Evolutionary conservation across 75 land plant genomes (phyloP), one percentile per base, ranked within the genome.

Genomic region (Cupressus sempervirens): DNA sequence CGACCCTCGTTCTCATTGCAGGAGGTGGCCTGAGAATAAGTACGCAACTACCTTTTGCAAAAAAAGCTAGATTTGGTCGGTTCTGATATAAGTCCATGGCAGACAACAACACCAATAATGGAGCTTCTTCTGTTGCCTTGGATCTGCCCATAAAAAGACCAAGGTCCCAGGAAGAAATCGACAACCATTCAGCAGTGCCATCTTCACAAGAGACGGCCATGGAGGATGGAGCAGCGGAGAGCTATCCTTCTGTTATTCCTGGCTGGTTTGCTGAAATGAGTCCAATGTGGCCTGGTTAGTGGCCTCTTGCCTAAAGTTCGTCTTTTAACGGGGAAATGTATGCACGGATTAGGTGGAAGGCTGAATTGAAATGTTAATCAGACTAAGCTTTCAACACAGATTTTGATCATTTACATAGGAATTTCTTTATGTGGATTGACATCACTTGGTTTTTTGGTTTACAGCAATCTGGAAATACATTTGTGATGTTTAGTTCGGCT

Each of bases 221-320:
- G 83, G 83, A 43, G 26, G 30, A 16, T 40, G 84, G 46, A 18
- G 68, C 18, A 41, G 82, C 45, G 35, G 72, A 46, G 38, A 82
- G 85, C 76, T 56, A 91, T 48, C 89, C 92, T 32, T 83, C 89
- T 43, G 85, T 93, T 84, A 89, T 93, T 58, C 88, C 92, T 14
- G 95, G 95, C n/a, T 93, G 95, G 95, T 93, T 93, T 80, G 93
- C 95, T 34, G 95, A 93, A 86, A 86, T 92, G 18, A 91, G 92
- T 76, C 91, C 94, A 53, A 93, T 93, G 94, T 93, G 94, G 94
- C 93, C 94, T 41, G 94, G 94, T 93, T 2, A 4, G 85, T 79
- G 41, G 40, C 50, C 10, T 23, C 29, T 62, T 70, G 18, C 35
- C 35, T 70, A 20, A 70, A 30, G 32, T 0, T 11, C 35, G 3